phyloP scores from a whole-genome alignment of 169 alveolate species.

The Pseudocohnilembus persalinus region DNA sequence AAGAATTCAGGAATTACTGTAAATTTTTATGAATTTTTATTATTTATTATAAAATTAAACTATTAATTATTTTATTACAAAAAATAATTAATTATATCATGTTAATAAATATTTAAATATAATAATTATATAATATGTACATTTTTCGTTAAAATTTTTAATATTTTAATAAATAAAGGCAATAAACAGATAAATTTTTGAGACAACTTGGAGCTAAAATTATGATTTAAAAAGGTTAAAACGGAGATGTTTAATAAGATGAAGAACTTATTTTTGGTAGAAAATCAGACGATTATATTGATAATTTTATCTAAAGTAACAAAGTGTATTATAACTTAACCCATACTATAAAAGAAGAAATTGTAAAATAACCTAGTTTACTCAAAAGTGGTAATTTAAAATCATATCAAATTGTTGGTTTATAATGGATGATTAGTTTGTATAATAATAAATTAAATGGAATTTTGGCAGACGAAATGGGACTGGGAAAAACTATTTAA shows the following conservation, averaged over 20 bases:
- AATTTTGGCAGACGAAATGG: slow-evolving; percentile 98
- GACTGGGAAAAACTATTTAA: slow-evolving; percentile 97
- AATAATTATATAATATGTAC: too few relatives aligned
- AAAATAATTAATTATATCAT: too few relatives aligned
- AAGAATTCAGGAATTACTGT: slow-evolving; percentile 84
- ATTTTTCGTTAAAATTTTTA: too few relatives aligned
- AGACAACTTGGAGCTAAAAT: slow-evolving; percentile 92
- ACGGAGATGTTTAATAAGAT: slow-evolving; percentile 40
- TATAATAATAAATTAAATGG: slow-evolving; percentile 95
- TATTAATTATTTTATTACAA: too few relatives aligned
- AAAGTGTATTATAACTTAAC: slow-evolving; percentile 88
- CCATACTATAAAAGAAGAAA: slow-evolving; percentile 90
- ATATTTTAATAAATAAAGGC: not conserved
- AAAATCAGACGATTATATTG: slow-evolving; percentile 48
- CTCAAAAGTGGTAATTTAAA: slow-evolving; percentile 89
- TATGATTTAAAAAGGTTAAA: slow-evolving; percentile 45
- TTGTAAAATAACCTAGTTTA: slow-evolving; percentile 87
- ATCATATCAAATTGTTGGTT: slow-evolving; percentile 92
- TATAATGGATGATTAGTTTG: slow-evolving; percentile 94
- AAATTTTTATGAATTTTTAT: not conserved
- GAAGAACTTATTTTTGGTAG: slow-evolving; percentile 20
- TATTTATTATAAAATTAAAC: too few relatives aligned
- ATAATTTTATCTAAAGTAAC: slow-evolving; percentile 44
- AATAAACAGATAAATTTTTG: slow-evolving; percentile 93
- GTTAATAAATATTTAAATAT: too few relatives aligned